phyloP scores from a whole-genome alignment of 352 stramenopile species.

The Phytophthora fragariae region DNA sequence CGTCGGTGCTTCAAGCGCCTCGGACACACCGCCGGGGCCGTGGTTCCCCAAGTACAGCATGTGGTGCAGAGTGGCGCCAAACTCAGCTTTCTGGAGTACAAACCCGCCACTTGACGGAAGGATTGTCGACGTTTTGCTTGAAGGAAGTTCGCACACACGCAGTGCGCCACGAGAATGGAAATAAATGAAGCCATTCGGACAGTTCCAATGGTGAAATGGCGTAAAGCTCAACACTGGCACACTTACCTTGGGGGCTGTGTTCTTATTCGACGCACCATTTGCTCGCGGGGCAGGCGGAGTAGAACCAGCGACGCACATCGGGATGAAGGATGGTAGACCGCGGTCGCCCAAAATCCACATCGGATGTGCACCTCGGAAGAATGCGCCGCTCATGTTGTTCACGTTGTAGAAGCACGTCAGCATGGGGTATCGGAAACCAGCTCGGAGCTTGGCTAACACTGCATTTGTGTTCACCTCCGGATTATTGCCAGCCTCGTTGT shows the following conservation, averaged over 20 bases:
- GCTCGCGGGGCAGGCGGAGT: slow-evolving; percentile 23
- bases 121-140: slow-evolving; percentile 75
- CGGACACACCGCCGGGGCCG: slow-evolving; percentile 77
- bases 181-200: slow-evolving; percentile 89
- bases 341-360: slow-evolving; percentile 87
- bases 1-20: slow-evolving; percentile 78
- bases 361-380: slow-evolving; percentile 85
- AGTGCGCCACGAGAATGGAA: slow-evolving; percentile 85
- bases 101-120: slow-evolving; percentile 76
- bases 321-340: slow-evolving; percentile 69
- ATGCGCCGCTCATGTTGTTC: slow-evolving; percentile 85
- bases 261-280: slow-evolving; percentile 31
- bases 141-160: slow-evolving; percentile 84
- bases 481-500: slow-evolving; percentile 61
- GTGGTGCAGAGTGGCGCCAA: slow-evolving; percentile 80
- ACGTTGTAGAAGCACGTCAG: slow-evolving; percentile 84
- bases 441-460: slow-evolving; percentile 75
- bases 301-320: slow-evolving; percentile 71
- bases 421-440: slow-evolving; percentile 89
- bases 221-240: slow-evolving; percentile 90
- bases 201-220: slow-evolving; percentile 91
- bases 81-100: slow-evolving; percentile 82
- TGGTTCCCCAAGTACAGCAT: slow-evolving; percentile 82
- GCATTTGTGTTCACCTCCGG: slow-evolving; percentile 72
- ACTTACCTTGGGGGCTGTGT: slow-evolving; percentile 49